Evolutionary conservation across 352 stramenopile species (phyloP), one percentile per base, ranked within the genome.

Genomic region (Globisporangium cederbergense): DNA sequence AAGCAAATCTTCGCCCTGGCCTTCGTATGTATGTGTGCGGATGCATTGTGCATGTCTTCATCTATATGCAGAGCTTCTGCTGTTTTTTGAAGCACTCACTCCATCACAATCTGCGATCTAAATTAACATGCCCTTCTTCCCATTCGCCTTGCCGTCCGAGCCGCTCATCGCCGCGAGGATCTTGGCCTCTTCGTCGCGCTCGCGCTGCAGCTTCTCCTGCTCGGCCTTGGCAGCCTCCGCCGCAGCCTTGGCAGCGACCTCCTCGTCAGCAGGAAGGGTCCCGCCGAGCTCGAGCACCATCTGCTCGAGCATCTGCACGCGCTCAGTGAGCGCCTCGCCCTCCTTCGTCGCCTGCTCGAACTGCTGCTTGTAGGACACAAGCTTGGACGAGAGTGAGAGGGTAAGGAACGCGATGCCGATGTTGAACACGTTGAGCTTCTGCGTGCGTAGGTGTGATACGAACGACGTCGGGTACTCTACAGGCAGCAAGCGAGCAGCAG

Each of bases 381-480:
- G 74, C 70, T 93, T 84, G 54, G 82, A 90, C 52, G 86, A 91
- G n/a, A 95, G 76, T 52, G 86, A 95, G 38, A 95, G 72, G 68
- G 86, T 91, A 60, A 95, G 71, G 71, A 93, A 90, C 6, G 84
- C 83, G 13, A 95, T 68, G 45, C 86, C 84, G 54, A 95, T 89
- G 74, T 93, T 93, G 67, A 93, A 95, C 67, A 90, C 78, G 56
- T 92, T 95, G 53, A 93, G 73, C 66, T 91, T 91, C 68, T 95
- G 81, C 22, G 74, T 91, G 66, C 74, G 74, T 58, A 93, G 60
- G 64, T 95, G 82, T 47, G 80, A 87, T 55, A 93, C 62, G 70
- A 95, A 95, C 51, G 83, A 93, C 64, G 73, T 90, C 36, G 86
- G 86, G 73, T 95, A 95, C 61, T 86, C 83, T 89, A 53, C 42